Base-by-base conservation (phyloP, 805 yeast genomes). In the Ogataea corticis region DNA sequence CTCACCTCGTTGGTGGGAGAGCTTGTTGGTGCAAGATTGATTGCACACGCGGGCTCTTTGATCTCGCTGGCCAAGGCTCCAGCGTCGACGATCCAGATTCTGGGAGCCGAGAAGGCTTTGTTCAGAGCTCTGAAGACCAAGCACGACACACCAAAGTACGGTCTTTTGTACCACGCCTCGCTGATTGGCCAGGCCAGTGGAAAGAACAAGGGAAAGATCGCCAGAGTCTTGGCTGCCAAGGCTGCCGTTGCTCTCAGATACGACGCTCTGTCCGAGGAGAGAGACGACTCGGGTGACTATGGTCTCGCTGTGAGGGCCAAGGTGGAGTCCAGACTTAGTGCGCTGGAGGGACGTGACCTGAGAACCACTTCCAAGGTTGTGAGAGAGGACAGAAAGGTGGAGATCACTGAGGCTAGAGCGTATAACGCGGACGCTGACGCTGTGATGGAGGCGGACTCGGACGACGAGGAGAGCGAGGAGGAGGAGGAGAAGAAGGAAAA, bases 101-200 rank as follows among this genome's bases (percentile, higher is more conserved):
- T 94, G 67, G 99, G 99, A 70, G 98, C 99, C 54, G 99, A 94
- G 76, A 94, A 94, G 81, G 99, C 99, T 34, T 77, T 94, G 50
- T 94, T 94, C 81, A 85, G 99, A 76, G 99, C 99, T 52, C 82
- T 94, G 65, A 94, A 94, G 79, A 94, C 99, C 49, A 94, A 94
- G 73, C 97, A 91, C 63, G 96, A 94, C 70, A 94, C 99, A 51
- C 99, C 99, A 66, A 94, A 94, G 71, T 94, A 94, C 66, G 99
- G 99, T 76, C 77, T 94, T 62, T 77, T 94, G 58, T 94, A 94
- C 77, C 98, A 94, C 68, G 96, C 98, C 47, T 88, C 97, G 25
- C 77, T 94, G 54, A 95, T 94, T 57, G 99, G 99, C 55, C 97
- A 92, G 77, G 99, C 99, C 48, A 79, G 96, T 41, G 97, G 97